Percentiles rank a stretch among this genome's conserved stretches.
These are phyloP conservation scores for Cladophialophora psammophila DNA, from an alignment of 2,329 filamentous ascomycete species.

Conservation along the genomic window DNA sequence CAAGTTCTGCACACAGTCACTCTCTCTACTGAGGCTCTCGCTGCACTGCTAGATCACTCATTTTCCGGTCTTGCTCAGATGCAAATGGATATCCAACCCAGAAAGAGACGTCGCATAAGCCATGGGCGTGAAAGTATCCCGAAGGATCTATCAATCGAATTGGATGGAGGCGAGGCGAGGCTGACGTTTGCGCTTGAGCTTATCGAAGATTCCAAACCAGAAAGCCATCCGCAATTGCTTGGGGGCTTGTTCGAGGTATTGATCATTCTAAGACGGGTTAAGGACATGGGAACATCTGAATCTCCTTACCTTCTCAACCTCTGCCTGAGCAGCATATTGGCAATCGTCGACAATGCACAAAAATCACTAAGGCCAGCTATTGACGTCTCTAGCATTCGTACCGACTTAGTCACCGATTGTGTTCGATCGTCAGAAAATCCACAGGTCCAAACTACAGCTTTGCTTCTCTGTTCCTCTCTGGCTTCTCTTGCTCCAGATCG, in stretches of 20 bases:
- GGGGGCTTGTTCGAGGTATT: constrained; percentile 82
- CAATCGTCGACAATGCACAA: constrained; percentile 82
- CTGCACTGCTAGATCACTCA: constrained; percentile 75
- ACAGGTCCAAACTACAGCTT: constrained; percentile 89
- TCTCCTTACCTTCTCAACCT: constrained; percentile 89
- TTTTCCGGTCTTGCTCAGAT: constrained; percentile 72
- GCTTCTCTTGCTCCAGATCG: constrained; percentile 88
- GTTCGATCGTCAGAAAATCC: constrained; percentile 90
- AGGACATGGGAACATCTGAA: constrained; percentile 80
- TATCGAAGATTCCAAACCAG: constrained; percentile 79
- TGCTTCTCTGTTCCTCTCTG: constrained; percentile 85
- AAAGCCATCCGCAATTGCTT: constrained; percentile 76
- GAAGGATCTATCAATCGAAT: constrained; percentile 48
- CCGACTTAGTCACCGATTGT: constrained; percentile 91
- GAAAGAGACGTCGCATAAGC: constrained; percentile 81
- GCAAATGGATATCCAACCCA: constrained; percentile 73
- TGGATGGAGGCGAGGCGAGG: constrained; percentile 30
- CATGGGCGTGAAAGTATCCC: constrained; percentile 62
- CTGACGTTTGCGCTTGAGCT: constrained; percentile 84
- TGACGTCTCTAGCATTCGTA: constrained; percentile 80
- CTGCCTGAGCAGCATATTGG: constrained; percentile 79
- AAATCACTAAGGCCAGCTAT: constrained; percentile 62
- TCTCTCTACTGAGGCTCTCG: constrained; percentile 57
- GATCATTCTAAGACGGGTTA: constrained; percentile 85
- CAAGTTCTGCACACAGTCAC: constrained; percentile 33